Evolutionary conservation across 192 early-diverging fungal species (phyloP).

Genomic region (Linnemannia hyalina): DNA sequence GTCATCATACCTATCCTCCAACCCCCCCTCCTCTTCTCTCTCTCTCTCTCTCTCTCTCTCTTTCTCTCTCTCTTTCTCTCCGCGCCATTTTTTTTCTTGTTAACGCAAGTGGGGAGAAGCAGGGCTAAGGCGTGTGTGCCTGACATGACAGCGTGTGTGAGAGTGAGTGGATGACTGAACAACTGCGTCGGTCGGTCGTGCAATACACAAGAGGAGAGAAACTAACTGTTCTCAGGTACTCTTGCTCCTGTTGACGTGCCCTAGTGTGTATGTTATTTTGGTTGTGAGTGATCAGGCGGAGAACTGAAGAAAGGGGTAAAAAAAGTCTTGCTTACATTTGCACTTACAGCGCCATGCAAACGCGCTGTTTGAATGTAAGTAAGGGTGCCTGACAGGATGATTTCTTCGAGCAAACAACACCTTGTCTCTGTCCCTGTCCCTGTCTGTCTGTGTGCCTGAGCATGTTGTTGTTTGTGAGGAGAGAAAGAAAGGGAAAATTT

Average conservation of each 20-base stretch:
- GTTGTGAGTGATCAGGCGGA: neutral
- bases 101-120: neutral
- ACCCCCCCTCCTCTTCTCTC: neutral
- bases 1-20: constrained; percentile 1
- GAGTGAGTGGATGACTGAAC: neutral
- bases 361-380: neutral
- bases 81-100: neutral
- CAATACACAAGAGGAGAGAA: no score
- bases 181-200: constrained; percentile 1
- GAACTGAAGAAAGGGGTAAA: neutral
- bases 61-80: neutral
- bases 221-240: neutral
- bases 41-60: neutral
- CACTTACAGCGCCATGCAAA: neutral
- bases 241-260: neutral
- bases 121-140: neutral
- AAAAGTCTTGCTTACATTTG: neutral
- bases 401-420: neutral
- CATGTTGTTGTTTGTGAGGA: neutral
- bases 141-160: neutral
- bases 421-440: neutral
- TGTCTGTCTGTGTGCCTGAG: constrained; percentile 13
- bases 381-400: neutral
- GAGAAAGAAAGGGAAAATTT: neutral
- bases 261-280: neutral